Evolutionary conservation across 805 yeast species (phyloP), one percentile per base, ranked within the genome.

Genomic region (Yarrowia bubula): DNA sequence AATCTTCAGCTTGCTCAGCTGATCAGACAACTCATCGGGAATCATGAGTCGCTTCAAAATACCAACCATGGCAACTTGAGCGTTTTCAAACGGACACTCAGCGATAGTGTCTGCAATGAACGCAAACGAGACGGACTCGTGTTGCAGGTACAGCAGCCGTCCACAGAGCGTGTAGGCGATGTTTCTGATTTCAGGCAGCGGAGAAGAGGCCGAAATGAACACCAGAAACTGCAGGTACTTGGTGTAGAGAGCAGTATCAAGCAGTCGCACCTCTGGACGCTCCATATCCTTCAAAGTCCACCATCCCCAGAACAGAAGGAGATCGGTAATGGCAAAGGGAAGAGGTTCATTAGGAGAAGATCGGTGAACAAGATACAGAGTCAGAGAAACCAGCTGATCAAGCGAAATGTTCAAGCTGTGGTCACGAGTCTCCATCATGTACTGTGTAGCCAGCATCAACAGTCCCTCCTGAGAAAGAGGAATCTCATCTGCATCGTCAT

Each of bases 51-150:
- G 51, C 73, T 88, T 90, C 71, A 91, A 80, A 28, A 90, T 84
- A 4, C 87, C 84, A 15, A 90, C 81, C 41, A 85, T 75, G 3
- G 85, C 85, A 28, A 87, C 79, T 69, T 85, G 85, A 22, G 84
- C 83, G 43, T 82, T 81, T 43, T 81, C 84, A 71, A 81, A 84
- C 1, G 95, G 92, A 71, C 93, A 88, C 61, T 82, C 78, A 33
- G 78, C 76, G 60, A 93, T 77, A 0, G 91, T 80, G 71, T 90
- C 91, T 28, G 79, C 71, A 14, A 90, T 76, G 71, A 88, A 89
- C 2, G 78, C 77, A 74, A 84, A 90, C 0, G 88, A 75, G 11
- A 80, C 75, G 1, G 78, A 77, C 66, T 89, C 90, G 0, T 86
- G 83, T 37, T 86, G 74, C 18, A 82, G 72, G 8, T 88, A 81